A percentile compares a stretch with the other conserved stretches of the same genome.
Conservation (phyloP, 1,284 basidiomycete genomes). For the Trichosporon faecale region DNA sequence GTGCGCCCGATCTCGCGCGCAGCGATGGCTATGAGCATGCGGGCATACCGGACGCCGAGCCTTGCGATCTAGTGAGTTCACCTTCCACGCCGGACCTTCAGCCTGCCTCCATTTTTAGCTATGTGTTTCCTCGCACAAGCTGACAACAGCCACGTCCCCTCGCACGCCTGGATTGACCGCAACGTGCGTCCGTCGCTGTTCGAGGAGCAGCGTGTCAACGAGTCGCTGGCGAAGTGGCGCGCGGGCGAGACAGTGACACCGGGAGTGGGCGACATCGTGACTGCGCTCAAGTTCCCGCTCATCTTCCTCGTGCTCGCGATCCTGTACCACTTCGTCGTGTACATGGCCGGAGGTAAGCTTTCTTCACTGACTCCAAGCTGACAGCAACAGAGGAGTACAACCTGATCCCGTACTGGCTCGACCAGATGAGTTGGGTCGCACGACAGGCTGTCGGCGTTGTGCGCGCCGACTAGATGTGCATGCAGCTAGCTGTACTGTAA, state of each 20-base stretch:
- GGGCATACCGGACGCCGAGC: constrained; percentile 47
- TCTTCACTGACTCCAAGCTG: neutral
- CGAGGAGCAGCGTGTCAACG: constrained; percentile 32
- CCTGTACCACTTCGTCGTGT: constrained; percentile 38
- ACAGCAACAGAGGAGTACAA: constrained; percentile 37
- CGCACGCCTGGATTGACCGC: constrained; percentile 42
- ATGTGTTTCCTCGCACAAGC: too few relatives aligned
- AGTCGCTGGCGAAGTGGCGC: constrained; percentile 40
- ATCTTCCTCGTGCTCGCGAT: constrained; percentile 35
- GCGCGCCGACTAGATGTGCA: neutral
- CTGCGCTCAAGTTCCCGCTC: constrained; percentile 35
- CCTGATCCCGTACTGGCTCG: constrained; percentile 36
- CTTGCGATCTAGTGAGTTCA: constrained; percentile 51
- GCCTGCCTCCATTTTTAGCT: too few relatives aligned
- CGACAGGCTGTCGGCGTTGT: constrained; percentile 4
- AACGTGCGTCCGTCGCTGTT: constrained; percentile 41
- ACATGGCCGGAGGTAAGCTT: constrained; percentile 38
- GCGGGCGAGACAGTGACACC: constrained; percentile 35
- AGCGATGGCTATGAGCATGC: constrained; percentile 44
- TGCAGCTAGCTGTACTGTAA: neutral
- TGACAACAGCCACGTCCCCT: constrained; percentile 41
- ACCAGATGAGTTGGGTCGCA: constrained; percentile 22
- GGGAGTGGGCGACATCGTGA: constrained; percentile 31
- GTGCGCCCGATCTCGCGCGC: constrained; percentile 51
- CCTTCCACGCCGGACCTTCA: too few relatives aligned